Conservation (phyloP, 2,329 filamentous ascomycete genomes). For the Microdochium trichocladiopsis region DNA sequence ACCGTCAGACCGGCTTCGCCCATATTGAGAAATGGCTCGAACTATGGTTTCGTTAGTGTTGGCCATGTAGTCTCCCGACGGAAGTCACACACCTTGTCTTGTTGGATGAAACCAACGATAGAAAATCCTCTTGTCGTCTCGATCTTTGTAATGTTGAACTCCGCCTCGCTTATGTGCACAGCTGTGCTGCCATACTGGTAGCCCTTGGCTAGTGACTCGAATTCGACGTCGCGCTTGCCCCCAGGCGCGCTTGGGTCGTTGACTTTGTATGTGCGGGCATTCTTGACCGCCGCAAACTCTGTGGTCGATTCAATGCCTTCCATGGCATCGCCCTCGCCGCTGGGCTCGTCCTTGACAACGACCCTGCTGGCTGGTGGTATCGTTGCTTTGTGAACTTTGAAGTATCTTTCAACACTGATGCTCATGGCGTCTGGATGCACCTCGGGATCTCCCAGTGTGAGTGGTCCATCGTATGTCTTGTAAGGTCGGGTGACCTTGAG, state of each 20-base stretch:
- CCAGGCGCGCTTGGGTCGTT: slow-evolving; percentile 67
- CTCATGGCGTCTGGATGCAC: slow-evolving; percentile 67
- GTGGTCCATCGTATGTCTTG: slow-evolving; percentile 68
- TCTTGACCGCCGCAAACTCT: slow-evolving; percentile 64
- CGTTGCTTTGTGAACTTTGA: slow-evolving; percentile 71
- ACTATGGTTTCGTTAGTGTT: slow-evolving; percentile 39
- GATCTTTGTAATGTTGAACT: slow-evolving; percentile 82
- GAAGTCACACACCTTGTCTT: slow-evolving; percentile 48
- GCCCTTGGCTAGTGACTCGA: slow-evolving; percentile 82
- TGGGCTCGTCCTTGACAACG: slow-evolving; percentile 47
- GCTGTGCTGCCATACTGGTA: slow-evolving; percentile 91
- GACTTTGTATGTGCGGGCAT: slow-evolving; percentile 73
- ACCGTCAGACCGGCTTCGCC: slow-evolving; percentile 74
- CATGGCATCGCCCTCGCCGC: slow-evolving; percentile 35
- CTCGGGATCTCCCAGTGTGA: slow-evolving; percentile 74
- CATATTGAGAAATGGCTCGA: slow-evolving; percentile 79
- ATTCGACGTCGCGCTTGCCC: slow-evolving; percentile 73
- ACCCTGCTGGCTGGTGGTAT: slow-evolving; percentile 74
- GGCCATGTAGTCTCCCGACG: neutral
- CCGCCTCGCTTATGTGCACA: slow-evolving; percentile 80
- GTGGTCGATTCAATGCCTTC: slow-evolving; percentile 37
- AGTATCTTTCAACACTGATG: slow-evolving; percentile 88
- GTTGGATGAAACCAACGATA: slow-evolving; percentile 79
- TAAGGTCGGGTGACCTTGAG: slow-evolving; percentile 71
- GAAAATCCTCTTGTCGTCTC: slow-evolving; percentile 70